Evolutionary conservation across 805 yeast genomes (phyloP).

Genomic region (Candida verbasci): DNA sequence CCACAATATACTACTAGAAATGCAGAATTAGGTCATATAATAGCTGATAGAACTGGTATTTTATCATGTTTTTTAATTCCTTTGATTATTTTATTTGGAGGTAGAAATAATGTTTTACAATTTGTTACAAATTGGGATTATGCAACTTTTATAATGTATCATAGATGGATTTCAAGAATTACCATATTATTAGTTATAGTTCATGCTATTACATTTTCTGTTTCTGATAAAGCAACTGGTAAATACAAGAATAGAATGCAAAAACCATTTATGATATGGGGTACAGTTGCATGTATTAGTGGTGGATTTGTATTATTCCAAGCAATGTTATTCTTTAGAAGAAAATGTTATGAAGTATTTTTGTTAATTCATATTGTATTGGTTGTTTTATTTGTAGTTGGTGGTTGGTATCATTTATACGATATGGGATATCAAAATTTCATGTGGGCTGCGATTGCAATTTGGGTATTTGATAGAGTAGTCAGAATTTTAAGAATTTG

Average conservation of each 20-base stretch:
- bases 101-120: constrained; percentile 65
- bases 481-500: constrained; percentile 23
- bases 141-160: constrained; percentile 54
- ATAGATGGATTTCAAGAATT: constrained; percentile 55
- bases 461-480: constrained; percentile 34
- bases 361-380: constrained; percentile 27
- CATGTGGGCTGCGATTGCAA: constrained; percentile 28
- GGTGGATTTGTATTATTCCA: constrained; percentile 47
- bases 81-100: constrained; percentile 58
- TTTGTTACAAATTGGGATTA: constrained; percentile 51
- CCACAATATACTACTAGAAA: constrained; percentile 11
- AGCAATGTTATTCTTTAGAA: constrained; percentile 53
- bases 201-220: constrained; percentile 31
- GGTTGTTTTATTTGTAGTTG: constrained; percentile 43
- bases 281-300: constrained; percentile 23
- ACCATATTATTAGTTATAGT: constrained; percentile 36
- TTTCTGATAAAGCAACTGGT: constrained; percentile 10
- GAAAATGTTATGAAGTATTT: constrained; percentile 49
- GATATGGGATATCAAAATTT: constrained; percentile 22
- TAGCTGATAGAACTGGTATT: constrained; percentile 55
- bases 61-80: constrained; percentile 54
- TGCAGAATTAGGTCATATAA: constrained; percentile 33
- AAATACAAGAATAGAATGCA: constrained; percentile 11
- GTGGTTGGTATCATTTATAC: constrained; percentile 52
- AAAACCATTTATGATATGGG: constrained; percentile 22